Base-by-base conservation (phyloP, 139 green algal genomes). In the Mesotaenium endlicherianum region DNA sequence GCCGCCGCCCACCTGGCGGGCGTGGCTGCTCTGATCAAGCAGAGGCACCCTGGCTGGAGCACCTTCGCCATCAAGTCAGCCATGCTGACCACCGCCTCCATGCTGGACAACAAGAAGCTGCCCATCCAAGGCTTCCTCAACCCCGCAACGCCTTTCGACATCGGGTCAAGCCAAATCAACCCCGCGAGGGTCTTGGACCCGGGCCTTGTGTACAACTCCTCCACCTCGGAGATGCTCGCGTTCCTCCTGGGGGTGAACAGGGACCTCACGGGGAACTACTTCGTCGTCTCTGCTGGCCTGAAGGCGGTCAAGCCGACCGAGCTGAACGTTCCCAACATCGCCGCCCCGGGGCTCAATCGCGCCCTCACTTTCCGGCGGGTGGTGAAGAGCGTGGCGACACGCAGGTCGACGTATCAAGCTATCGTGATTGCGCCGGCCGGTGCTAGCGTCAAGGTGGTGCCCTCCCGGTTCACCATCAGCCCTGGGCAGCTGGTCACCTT, bases 1-100 rank as follows among this genome's bases (percentile, higher is more conserved):
- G 80, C 80, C 3, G 45, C 80, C 0, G 69, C 80, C 47, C 70
- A 83, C 26, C 36, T 86, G 14, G 67, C 80, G 26, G 80, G 80
- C 16, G 39, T 80, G 11, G 68, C 47, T 38, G 70, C 75, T 30
- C 55, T 86, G 41, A 20, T 86, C 20, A 64, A 49, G 43, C 68
- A 81, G 39, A 53, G 31, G 34, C 57, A 79, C 34, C 77, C 77
- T 36, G 39, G 36, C 17, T 84, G 77, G 77, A 74, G 42, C 34
- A 53, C 77, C 26, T 49, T 53, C 38, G 30, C 17, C 16, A 55
- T 84, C 34, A 84, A 79, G 44, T 84, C 77, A 31, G 77, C 77
- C 26, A 84, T 84, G 36, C 42, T 77, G 68, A 79, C 77, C 14
- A 84, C 77, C 0, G 77, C 75, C 38, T 30, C 47, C 26, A 14